These are phyloP conservation scores for Wickerhamiella occidentalis DNA, from an alignment of 805 yeast genomes.

Conservation along the genomic window DNA sequence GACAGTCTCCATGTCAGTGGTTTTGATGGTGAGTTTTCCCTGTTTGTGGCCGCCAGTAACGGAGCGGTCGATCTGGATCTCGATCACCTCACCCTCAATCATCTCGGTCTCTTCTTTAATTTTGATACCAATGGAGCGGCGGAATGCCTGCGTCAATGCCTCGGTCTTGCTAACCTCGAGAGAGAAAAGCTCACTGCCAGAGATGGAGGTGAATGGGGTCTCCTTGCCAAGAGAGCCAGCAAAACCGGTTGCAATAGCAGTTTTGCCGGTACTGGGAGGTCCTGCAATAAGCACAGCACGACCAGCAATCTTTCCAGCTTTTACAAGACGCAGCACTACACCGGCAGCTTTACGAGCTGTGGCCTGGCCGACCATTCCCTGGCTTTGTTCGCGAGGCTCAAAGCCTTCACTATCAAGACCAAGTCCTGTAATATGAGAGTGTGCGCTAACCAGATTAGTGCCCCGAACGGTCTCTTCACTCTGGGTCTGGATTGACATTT, in stretches of 20 bases:
- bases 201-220: conserved; percentile 91
- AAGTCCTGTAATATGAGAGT: conserved; percentile 89
- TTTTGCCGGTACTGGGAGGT: conserved; percentile 97
- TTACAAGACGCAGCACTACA: conserved; percentile 81
- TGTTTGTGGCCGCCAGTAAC: conserved; percentile 97
- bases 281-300: conserved; percentile 93
- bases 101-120: conserved; percentile 95
- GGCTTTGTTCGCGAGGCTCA: conserved; percentile 65
- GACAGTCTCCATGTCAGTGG: conserved; percentile 97
- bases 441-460: conserved; percentile 88
- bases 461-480: conserved; percentile 40
- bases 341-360: conserved; percentile 97
- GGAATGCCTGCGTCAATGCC: conserved; percentile 89
- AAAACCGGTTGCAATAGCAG: conserved; percentile 92
- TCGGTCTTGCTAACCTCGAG: conserved; percentile 91
- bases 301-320: conserved; percentile 91
- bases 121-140: conserved; percentile 89
- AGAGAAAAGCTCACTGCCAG: conserved; percentile 88
- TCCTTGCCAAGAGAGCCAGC: conserved; percentile 41
- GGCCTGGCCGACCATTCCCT: conserved; percentile 96
- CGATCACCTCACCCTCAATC: conserved; percentile 98
- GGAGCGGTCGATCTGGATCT: conserved; percentile 84
- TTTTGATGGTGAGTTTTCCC: conserved; percentile 91
- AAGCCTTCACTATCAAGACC: conserved; percentile 83
- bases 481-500: conserved; percentile 31